phyloP scores from a whole-genome alignment of 352 stramenopile genomes.

The Phytopythium montanum region DNA sequence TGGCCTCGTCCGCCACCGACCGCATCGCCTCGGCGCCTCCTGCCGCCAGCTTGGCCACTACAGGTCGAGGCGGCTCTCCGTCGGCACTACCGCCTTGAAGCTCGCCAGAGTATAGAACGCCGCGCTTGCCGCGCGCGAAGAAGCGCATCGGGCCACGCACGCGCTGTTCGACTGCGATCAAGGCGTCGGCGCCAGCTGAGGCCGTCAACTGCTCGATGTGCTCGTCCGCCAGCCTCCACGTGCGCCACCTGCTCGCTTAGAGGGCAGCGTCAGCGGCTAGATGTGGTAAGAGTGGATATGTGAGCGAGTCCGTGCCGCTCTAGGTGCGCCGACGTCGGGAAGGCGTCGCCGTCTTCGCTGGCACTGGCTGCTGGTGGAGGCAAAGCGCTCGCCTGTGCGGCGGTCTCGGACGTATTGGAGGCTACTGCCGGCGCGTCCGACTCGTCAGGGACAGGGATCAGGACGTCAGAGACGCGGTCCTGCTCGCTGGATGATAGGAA shows the following conservation, averaged over 20 bases:
- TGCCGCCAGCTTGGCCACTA: slow-evolving; percentile 55
- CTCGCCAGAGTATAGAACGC: slow-evolving; percentile 49
- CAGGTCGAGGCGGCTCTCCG: background rate
- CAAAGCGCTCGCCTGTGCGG: background rate
- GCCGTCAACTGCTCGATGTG: slow-evolving; percentile 56
- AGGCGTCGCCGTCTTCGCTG: background rate
- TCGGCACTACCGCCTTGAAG: slow-evolving; percentile 4
- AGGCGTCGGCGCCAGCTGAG: slow-evolving; percentile 8
- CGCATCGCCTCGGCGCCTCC: slow-evolving; percentile 14
- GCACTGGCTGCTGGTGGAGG: too few relatives aligned
- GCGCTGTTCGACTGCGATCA: slow-evolving; percentile 17
- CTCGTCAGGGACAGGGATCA: background rate
- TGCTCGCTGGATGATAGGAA: slow-evolving; percentile 26
- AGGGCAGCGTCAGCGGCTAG: background rate
- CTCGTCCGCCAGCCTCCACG: slow-evolving; percentile 54
- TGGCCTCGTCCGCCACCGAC: slow-evolving; percentile 48
- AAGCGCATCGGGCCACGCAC: slow-evolving; percentile 35
- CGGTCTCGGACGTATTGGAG: background rate
- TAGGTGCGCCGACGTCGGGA: slow-evolving; percentile 26
- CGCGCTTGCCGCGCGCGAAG: slow-evolving; percentile 65
- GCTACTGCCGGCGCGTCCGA: background rate
- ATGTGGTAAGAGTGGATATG: background rate
- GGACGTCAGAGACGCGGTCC: slow-evolving; percentile 8
- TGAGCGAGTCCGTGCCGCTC: slow-evolving; percentile 25
- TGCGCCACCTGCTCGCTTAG: slow-evolving; percentile 35